Conservation (phyloP, 345 rosid genomes). For the Gossypium raimondii region DNA sequence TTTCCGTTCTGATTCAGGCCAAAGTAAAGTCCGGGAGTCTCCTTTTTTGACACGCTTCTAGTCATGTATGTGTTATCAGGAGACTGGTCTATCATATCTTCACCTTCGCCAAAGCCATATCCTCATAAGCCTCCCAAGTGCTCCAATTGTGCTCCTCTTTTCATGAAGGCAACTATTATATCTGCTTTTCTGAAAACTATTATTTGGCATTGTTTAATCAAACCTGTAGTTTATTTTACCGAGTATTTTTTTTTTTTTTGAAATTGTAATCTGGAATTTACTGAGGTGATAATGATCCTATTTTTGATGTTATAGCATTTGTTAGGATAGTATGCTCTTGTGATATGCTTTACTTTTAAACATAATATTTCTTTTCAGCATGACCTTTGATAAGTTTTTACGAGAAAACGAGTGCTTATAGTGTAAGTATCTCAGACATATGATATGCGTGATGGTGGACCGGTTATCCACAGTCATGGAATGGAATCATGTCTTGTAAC, state of each 20-base stretch:
- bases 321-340: not conserved
- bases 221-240: not conserved
- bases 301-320: not conserved
- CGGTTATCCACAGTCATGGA: constrained; percentile 97
- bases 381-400: not conserved
- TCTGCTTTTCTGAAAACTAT: not conserved
- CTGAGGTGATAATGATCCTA: not conserved
- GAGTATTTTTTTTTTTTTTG: not conserved
- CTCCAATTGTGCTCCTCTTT: constrained; percentile 83
- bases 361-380: not conserved
- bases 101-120: constrained; percentile 80
- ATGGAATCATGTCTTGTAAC: constrained; percentile 92
- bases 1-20: too few relatives aligned
- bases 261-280: not conserved
- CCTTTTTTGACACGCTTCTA: too few relatives aligned
- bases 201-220: constrained; percentile 2
- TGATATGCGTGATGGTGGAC: constrained; percentile 84
- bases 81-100: constrained; percentile 50
- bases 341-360: not conserved
- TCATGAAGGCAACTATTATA: constrained; percentile 58
- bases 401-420: not conserved
- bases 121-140: constrained; percentile 89
- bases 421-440: constrained; percentile 47
- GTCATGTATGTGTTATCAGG: constrained; percentile 65
- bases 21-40: too few relatives aligned